These are phyloP conservation scores for Fomitopsis schrenkii DNA, from an alignment of 1,284 basidiomycete species.

Conservation along the genomic window DNA sequence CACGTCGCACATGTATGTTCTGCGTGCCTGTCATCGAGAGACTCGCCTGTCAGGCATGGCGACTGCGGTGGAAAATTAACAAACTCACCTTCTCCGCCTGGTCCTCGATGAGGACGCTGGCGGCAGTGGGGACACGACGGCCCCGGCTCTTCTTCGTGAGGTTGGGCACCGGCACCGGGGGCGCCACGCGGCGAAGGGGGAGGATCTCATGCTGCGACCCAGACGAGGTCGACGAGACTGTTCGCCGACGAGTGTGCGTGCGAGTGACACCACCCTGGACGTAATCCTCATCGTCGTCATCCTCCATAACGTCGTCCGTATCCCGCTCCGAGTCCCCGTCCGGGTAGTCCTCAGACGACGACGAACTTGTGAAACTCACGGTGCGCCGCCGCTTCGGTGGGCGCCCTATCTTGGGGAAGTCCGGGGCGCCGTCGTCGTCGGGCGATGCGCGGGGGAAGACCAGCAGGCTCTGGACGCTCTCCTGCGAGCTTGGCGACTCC, in stretches of 20 bases:
- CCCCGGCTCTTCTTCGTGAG: conserved; percentile 73
- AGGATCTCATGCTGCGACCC: conserved; percentile 6
- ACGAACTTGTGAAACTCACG: conserved; percentile 21
- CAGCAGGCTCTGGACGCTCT: conserved; percentile 8
- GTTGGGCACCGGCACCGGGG: conserved; percentile 68
- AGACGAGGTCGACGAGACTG: conserved; percentile 11
- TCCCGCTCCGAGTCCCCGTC: conserved; percentile 26
- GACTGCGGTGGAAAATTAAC: conserved; percentile 3
- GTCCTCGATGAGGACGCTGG: conserved; percentile 35
- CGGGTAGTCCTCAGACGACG: conserved; percentile 11
- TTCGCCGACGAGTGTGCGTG: conserved; percentile 18
- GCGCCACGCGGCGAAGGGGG: conserved; percentile 25
- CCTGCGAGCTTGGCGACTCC: conserved; percentile 9
- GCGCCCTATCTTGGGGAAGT: background rate
- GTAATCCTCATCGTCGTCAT: conserved; percentile 30
- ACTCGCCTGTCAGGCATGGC: conserved; percentile 19
- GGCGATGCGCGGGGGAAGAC: conserved; percentile 19
- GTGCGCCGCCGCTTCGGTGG: conserved; percentile 16
- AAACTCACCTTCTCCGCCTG: conserved; percentile 28
- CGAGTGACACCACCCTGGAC: conserved; percentile 27
- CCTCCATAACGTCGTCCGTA: conserved; percentile 21
- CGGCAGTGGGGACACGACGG: conserved; percentile 60
- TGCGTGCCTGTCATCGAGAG: conserved; percentile 34
- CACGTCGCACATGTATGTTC: conserved; percentile 70
- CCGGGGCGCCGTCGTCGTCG: conserved; percentile 9